Conservation (phyloP, 2,329 filamentous ascomycete genomes). For the Didymella arachidicola region DNA sequence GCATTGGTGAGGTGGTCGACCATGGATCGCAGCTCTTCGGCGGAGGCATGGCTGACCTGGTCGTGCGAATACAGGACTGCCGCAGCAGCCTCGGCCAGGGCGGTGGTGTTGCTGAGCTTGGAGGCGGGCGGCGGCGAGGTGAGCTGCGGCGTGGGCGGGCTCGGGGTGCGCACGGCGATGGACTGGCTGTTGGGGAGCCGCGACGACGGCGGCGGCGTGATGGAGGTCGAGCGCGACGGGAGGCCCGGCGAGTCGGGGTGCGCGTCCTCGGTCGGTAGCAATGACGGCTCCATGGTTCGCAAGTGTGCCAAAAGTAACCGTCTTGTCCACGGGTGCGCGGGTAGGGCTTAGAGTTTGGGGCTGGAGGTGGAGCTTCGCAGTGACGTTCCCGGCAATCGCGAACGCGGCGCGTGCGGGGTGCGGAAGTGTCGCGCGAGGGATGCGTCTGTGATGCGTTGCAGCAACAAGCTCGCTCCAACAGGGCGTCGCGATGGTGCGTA, state of each 20-base stretch:
- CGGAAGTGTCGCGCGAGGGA: constrained; percentile 25
- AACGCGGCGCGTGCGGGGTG: constrained; percentile 26
- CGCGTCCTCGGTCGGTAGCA: constrained; percentile 44
- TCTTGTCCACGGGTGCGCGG: background rate
- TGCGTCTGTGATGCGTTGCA: constrained; percentile 16
- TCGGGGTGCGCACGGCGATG: constrained; percentile 56
- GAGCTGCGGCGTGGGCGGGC: constrained; percentile 59
- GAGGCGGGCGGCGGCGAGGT: constrained; percentile 59
- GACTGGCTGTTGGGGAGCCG: constrained; percentile 57
- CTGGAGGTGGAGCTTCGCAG: background rate
- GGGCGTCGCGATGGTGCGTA: constrained; percentile 3
- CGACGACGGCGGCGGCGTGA: constrained; percentile 69
- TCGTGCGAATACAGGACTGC: constrained; percentile 58
- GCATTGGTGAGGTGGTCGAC: constrained; percentile 61
- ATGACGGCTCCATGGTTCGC: constrained; percentile 27
- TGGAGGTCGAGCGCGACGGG: constrained; percentile 50
- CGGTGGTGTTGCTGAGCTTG: constrained; percentile 39
- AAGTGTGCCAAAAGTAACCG: background rate
- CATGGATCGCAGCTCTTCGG: constrained; percentile 62
- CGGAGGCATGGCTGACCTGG: constrained; percentile 61
- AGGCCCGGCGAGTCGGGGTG: constrained; percentile 38
- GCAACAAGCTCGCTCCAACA: constrained; percentile 1
- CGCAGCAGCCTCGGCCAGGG: constrained; percentile 41
- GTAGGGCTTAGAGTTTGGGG: background rate
- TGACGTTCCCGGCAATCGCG: constrained; percentile 18